These are phyloP conservation scores for Polyporus tsugae DNA, from an alignment of 1,284 basidiomycete species.

Conservation along the genomic window DNA sequence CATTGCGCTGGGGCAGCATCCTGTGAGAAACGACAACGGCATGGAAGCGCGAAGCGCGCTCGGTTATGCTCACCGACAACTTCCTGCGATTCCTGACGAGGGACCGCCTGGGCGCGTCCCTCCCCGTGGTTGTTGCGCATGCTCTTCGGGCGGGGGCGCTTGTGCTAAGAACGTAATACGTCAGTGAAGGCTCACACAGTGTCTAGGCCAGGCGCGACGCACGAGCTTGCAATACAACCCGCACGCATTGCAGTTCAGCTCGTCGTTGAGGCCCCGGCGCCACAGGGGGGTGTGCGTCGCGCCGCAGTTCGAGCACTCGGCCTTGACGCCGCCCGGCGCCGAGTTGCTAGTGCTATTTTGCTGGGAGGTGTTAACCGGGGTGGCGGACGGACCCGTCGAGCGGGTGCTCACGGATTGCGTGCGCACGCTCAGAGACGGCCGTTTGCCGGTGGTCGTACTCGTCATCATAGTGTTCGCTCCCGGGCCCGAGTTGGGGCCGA, in stretches of 20 bases:
- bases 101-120: slow-evolving; percentile 64
- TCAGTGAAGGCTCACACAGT: slow-evolving; percentile 17
- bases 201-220: slow-evolving; percentile 38
- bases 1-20: slow-evolving; percentile 68
- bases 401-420: slow-evolving; percentile 52
- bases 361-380: slow-evolving; percentile 58
- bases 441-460: slow-evolving; percentile 44
- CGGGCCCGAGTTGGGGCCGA: slow-evolving; percentile 57
- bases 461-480: slow-evolving; percentile 45
- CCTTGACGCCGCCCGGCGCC: slow-evolving; percentile 81
- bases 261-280: slow-evolving; percentile 83
- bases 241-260: slow-evolving; percentile 86
- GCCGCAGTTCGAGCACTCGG: slow-evolving; percentile 84
- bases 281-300: slow-evolving; percentile 86
- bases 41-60: slow-evolving; percentile 16
- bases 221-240: slow-evolving; percentile 83
- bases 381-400: slow-evolving; percentile 67
- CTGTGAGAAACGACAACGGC: slow-evolving; percentile 23
- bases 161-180: slow-evolving; percentile 59
- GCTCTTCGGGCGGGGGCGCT: slow-evolving; percentile 83
- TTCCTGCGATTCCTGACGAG: slow-evolving; percentile 58
- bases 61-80: slow-evolving; percentile 43
- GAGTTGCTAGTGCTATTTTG: slow-evolving; percentile 45
- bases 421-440: slow-evolving; percentile 66
- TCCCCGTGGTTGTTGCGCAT: slow-evolving; percentile 81